Evolutionary conservation across 2,329 filamentous ascomycete genomes (phyloP).

Genomic region (Coniochaeta pulveracea): DNA sequence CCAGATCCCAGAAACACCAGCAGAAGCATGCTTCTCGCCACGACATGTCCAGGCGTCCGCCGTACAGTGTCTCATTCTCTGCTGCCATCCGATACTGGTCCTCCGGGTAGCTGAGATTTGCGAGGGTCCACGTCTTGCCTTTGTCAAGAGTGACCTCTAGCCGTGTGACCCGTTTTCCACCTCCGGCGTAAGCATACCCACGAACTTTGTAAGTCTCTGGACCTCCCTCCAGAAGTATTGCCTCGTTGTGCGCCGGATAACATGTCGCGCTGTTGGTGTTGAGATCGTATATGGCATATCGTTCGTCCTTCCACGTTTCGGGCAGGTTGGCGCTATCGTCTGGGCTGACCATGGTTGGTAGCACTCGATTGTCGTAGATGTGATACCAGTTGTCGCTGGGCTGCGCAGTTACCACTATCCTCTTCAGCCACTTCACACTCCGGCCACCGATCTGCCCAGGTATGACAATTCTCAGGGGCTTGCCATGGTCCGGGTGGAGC

Average conservation of each 20-base stretch:
- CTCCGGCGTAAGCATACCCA: slow-evolving; percentile 84
- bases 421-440: slow-evolving; percentile 88
- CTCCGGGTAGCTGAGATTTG: slow-evolving; percentile 72
- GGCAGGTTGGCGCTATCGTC: slow-evolving; percentile 65
- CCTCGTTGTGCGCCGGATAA: slow-evolving; percentile 70
- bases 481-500: slow-evolving; percentile 74
- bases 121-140: slow-evolving; percentile 68
- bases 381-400: slow-evolving; percentile 95
- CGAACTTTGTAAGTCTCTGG: slow-evolving; percentile 49
- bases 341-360: slow-evolving; percentile 77
- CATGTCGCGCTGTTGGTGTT: slow-evolving; percentile 77
- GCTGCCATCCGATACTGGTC: slow-evolving; percentile 62
- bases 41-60: slow-evolving; percentile 67
- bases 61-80: slow-evolving; percentile 54
- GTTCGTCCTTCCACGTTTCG: slow-evolving; percentile 76
- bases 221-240: slow-evolving; percentile 33
- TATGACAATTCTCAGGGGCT: slow-evolving; percentile 70
- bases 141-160: slow-evolving; percentile 78
- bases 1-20: slow-evolving; percentile 85
- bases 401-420: slow-evolving; percentile 61
- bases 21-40: slow-evolving; percentile 78
- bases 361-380: slow-evolving; percentile 82
- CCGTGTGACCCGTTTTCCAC: slow-evolving; percentile 70
- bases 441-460: slow-evolving; percentile 86
- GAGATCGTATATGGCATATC: slow-evolving; percentile 87